Conservation (phyloP, 768 basidiomycete genomes). For the Lenzites betulinus region DNA sequence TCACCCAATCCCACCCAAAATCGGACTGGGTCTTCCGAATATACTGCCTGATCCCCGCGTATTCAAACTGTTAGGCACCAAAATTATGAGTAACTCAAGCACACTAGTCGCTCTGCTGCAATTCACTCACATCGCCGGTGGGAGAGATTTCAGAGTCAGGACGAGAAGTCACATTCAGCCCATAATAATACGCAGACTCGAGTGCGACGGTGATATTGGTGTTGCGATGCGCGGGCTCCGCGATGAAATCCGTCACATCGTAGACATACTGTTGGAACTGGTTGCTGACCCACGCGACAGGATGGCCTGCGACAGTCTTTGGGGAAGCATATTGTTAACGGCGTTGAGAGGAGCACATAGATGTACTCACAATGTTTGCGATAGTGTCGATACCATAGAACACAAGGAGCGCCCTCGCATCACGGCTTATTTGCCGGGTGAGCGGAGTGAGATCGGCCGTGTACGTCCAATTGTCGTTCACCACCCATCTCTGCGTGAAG, state of each 20-base stretch:
- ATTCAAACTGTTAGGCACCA: constrained; percentile 45
- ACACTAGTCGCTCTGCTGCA: neutral
- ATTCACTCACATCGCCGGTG: constrained; percentile 31
- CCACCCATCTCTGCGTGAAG: constrained; percentile 57
- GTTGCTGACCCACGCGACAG: constrained; percentile 60
- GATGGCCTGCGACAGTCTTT: constrained; percentile 51
- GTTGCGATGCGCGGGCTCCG: constrained; percentile 33
- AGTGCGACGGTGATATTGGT: constrained; percentile 52
- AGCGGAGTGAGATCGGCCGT: constrained; percentile 54
- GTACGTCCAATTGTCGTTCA: constrained; percentile 60
- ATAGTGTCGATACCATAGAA: constrained; percentile 62
- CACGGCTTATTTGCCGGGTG: constrained; percentile 30
- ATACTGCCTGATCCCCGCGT: constrained; percentile 48
- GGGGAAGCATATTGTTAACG: neutral
- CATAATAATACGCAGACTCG: constrained; percentile 57
- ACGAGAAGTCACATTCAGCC: constrained; percentile 51
- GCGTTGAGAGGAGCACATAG: too few relatives aligned
- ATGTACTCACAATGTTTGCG: constrained; percentile 48
- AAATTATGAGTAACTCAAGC: neutral
- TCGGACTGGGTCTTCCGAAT: constrained; percentile 55
- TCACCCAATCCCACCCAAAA: constrained; percentile 66
- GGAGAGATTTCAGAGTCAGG: constrained; percentile 52
- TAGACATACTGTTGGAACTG: constrained; percentile 57
- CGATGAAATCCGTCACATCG: constrained; percentile 49
- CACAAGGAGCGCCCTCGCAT: constrained; percentile 38